These are phyloP conservation scores for Pichia sp. DNA, from an alignment of 1,139 yeast genomes.

Conservation along the genomic window DNA sequence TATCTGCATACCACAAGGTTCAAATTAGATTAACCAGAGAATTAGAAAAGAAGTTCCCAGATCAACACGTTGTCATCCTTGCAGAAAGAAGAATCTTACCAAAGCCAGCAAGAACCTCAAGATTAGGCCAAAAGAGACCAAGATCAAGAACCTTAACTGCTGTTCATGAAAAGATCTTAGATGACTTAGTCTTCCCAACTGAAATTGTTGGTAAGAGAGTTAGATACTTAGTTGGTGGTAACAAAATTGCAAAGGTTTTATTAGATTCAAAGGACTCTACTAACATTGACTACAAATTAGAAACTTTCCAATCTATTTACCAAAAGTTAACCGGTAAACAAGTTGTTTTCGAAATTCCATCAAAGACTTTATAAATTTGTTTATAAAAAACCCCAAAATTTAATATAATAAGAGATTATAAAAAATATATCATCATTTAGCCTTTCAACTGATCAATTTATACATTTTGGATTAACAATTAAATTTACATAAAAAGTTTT, in stretches of 20 bases:
- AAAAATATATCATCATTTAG: neutral
- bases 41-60: conserved; percentile 99
- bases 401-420: conserved; percentile 6
- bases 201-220: conserved; percentile 99
- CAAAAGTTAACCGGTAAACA: conserved; percentile 98
- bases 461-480: neutral
- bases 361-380: conserved; percentile 52
- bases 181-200: conserved; percentile 99
- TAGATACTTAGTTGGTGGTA: conserved; percentile 98
- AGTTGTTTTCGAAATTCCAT: conserved; percentile 97
- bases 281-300: conserved; percentile 97
- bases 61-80: conserved; percentile 98
- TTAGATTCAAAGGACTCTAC: conserved; percentile 98
- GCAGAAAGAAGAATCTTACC: conserved; percentile 99
- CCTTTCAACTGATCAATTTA: neutral
- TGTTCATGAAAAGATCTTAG: conserved; percentile 97
- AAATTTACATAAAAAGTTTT: neutral
- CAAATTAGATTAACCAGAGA: conserved; percentile 98
- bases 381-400: conserved; percentile 6
- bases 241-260: conserved; percentile 96
- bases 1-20: conserved; percentile 91
- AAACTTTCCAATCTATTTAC: conserved; percentile 99
- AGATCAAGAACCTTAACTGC: conserved; percentile 99
- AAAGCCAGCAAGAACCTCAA: conserved; percentile 87
- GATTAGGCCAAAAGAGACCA: conserved; percentile 98